Conservation (phyloP, 1,284 basidiomycete species). For the Leccinum huronense region DNA sequence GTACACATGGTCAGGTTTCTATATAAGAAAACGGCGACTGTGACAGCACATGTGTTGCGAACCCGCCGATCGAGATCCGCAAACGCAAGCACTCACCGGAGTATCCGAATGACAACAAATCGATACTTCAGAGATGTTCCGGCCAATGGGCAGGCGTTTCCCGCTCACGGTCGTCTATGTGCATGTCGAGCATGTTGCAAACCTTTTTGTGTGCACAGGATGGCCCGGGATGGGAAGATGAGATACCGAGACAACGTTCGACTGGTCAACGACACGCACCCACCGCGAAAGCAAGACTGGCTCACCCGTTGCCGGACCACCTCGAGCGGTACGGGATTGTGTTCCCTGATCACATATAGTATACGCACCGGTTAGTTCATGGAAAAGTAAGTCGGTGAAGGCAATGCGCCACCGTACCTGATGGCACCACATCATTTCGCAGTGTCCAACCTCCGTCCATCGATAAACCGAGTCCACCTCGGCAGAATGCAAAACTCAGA, state of each 20-base stretch:
- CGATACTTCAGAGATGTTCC: conserved; percentile 48
- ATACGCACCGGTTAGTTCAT: neutral
- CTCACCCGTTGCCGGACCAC: conserved; percentile 47
- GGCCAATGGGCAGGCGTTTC: conserved; percentile 42
- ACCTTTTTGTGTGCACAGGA: conserved; percentile 36
- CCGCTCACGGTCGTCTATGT: conserved; percentile 46
- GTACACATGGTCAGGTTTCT: neutral
- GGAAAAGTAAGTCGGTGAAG: neutral
- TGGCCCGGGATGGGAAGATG: neutral
- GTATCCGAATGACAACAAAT: conserved; percentile 69
- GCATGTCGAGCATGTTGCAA: conserved; percentile 41
- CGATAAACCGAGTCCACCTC: conserved; percentile 41
- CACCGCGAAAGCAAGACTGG: neutral
- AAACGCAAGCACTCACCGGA: conserved; percentile 41
- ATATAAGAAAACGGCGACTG: neutral
- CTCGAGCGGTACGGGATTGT: conserved; percentile 46
- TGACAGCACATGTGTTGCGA: too few relatives aligned
- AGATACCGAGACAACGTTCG: too few relatives aligned
- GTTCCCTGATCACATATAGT: conserved; percentile 40
- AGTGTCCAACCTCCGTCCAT: conserved; percentile 95
- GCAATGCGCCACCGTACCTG: conserved; percentile 92
- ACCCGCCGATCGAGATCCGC: too few relatives aligned
- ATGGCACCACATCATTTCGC: conserved; percentile 98
- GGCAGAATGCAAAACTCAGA: conserved; percentile 87
- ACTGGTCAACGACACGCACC: neutral